A percentile compares a stretch with the other conserved stretches of the same genome.
Evolutionary conservation across 2,329 filamentous ascomycete species (phyloP).

Genomic region (Didymella glomerata): DNA sequence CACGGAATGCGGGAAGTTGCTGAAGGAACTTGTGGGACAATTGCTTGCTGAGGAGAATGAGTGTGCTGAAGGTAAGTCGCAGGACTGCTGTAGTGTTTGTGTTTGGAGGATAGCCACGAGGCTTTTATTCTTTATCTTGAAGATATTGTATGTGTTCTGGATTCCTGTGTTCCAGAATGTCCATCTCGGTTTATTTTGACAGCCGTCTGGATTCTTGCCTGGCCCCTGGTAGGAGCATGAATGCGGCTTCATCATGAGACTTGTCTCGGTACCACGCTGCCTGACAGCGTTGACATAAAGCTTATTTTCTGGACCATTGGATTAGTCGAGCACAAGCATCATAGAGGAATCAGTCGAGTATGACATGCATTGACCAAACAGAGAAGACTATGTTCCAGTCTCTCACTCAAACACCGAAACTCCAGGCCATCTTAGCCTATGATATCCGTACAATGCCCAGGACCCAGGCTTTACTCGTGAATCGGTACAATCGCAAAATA

Average conservation of each 20-base stretch:
- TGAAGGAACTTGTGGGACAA: slow-evolving; percentile 21
- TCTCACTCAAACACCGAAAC: slow-evolving; percentile 40
- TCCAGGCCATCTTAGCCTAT: slow-evolving; percentile 37
- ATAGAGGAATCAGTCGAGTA: slow-evolving; percentile 25
- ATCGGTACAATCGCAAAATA: slow-evolving; percentile 16
- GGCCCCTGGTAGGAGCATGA: slow-evolving; percentile 28
- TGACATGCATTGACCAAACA: slow-evolving; percentile 28
- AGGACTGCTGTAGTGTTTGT: slow-evolving; percentile 20
- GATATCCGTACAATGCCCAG: slow-evolving; percentile 41
- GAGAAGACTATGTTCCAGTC: slow-evolving; percentile 36
- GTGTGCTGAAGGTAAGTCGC: slow-evolving; percentile 23
- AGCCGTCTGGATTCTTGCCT: slow-evolving; percentile 30
- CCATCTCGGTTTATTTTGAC: slow-evolving; percentile 35
- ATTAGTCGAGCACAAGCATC: slow-evolving; percentile 7
- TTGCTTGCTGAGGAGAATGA: slow-evolving; percentile 24
- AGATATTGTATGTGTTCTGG: slow-evolving; percentile 36
- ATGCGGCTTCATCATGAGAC: slow-evolving; percentile 36
- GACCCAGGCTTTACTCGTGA: slow-evolving; percentile 29
- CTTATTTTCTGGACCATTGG: slow-evolving; percentile 11
- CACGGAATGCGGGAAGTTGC: slow-evolving; percentile 33
- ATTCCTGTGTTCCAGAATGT: slow-evolving; percentile 45
- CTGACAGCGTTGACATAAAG: slow-evolving; percentile 24
- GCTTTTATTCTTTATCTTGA: slow-evolving; percentile 41
- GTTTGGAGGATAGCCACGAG: slow-evolving; percentile 23
- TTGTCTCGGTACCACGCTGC: slow-evolving; percentile 34